Evolutionary conservation across 208 protist genomes (phyloP).

Genomic region (Acanthamoeba healyi): DNA sequence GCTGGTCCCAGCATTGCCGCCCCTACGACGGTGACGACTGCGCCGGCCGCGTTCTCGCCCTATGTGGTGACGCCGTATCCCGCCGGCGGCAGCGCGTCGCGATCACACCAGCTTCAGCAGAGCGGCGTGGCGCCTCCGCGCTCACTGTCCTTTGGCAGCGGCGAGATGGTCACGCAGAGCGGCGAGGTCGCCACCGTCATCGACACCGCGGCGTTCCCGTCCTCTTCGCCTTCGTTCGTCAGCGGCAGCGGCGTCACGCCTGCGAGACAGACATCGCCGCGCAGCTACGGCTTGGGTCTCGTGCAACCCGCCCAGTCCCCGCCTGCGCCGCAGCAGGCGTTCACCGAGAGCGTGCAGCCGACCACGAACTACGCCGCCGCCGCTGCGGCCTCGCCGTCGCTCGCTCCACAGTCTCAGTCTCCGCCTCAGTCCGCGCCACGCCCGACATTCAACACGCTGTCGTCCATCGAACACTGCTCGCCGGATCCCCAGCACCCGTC

Average conservation of each 20-base stretch:
- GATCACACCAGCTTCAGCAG: not conserved
- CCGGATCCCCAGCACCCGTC: constrained; percentile 3
- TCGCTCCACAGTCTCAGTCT: not conserved
- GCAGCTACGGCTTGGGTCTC: not conserved
- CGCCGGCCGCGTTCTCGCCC: not conserved
- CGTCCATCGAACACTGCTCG: constrained; percentile 15
- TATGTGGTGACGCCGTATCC: not conserved
- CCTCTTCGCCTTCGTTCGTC: not conserved
- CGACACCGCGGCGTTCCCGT: constrained; percentile 2
- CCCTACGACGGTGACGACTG: not conserved
- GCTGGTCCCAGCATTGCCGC: not conserved
- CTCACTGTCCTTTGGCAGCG: constrained; percentile 9
- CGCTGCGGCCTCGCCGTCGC: not conserved
- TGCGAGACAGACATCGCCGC: not conserved
- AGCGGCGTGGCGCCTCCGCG: not conserved
- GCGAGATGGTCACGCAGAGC: not conserved
- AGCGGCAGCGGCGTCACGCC: not conserved
- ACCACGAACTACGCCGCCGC: not conserved
- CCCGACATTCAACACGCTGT: not conserved
- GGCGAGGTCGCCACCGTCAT: not conserved
- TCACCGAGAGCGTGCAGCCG: not conserved
- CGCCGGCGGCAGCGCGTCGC: not conserved
- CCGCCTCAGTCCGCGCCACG: not conserved
- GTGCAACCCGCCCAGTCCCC: not conserved
- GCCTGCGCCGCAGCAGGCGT: not conserved